These are phyloP conservation scores for Coemansia sp. DNA, from an alignment of 371 early-diverging fungal genomes.

Conservation along the genomic window DNA sequence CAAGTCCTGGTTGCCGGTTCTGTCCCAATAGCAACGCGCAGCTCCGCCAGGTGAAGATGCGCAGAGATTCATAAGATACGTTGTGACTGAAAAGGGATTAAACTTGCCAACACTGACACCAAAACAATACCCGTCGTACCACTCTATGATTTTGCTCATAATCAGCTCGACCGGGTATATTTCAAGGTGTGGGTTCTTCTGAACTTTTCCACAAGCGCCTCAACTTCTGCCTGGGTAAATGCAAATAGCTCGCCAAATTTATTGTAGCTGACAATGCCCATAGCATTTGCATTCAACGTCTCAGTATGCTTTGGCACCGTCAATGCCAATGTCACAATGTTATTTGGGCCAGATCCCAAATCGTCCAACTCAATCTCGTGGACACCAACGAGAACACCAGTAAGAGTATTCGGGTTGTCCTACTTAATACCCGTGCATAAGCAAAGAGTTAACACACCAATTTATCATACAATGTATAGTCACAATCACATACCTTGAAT, in stretches of 20 bases:
- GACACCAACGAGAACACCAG: conserved; percentile 13
- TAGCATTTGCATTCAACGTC: neutral
- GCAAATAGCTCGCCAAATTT: neutral
- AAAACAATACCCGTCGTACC: conserved; percentile 10
- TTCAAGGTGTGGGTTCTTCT: neutral
- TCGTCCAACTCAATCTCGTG: neutral
- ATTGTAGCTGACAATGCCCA: no score
- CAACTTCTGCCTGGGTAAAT: neutral
- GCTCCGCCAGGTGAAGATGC: neutral
- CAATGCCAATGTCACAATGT: neutral
- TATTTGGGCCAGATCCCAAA: conserved; percentile 4
- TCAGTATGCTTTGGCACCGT: neutral
- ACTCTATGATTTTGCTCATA: neutral
- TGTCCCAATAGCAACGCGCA: neutral
- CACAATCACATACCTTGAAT: conserved; percentile 17
- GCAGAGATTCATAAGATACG: neutral
- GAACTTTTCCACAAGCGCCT: neutral
- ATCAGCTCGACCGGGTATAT: neutral
- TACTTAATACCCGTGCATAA: neutral
- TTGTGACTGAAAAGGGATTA: neutral
- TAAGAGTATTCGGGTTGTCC: neutral
- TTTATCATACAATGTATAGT: neutral
- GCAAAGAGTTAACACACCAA: neutral
- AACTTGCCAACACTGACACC: conserved; percentile 1
- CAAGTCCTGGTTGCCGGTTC: neutral